Conservation (phyloP, 1,139 yeast genomes). For the Candida glucosophila region DNA sequence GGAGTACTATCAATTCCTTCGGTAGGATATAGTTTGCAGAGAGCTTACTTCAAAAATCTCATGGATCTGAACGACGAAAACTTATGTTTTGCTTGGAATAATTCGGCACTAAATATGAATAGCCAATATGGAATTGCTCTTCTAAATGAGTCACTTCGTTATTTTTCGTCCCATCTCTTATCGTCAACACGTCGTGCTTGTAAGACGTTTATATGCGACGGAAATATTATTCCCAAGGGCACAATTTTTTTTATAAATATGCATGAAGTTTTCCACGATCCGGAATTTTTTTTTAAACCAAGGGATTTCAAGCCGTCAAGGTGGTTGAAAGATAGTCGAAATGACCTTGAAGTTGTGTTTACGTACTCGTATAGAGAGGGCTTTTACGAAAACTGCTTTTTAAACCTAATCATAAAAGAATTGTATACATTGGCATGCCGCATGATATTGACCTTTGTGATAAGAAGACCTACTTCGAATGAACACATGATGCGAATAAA, state of each 20-base stretch:
- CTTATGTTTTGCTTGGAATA: conserved; percentile 37
- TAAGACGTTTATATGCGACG: conserved; percentile 30
- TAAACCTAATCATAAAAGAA: conserved; percentile 55
- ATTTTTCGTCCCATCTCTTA: conserved; percentile 59
- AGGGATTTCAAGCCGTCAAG: conserved; percentile 48
- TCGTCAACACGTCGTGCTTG: conserved; percentile 58
- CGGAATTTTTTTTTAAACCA: conserved; percentile 37
- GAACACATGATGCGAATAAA: conserved; percentile 31
- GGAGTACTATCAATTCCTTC: conserved; percentile 50
- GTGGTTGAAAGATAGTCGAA: no score
- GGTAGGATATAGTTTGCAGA: conserved; percentile 38
- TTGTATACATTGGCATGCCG: conserved; percentile 38
- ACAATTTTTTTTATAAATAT: conserved; percentile 60
- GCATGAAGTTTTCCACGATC: conserved; percentile 65
- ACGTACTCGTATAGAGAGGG: conserved; percentile 74
- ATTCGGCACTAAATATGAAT: conserved; percentile 22
- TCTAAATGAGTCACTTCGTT: conserved; percentile 54
- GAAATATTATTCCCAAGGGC: conserved; percentile 41
- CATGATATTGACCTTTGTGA: conserved; percentile 24
- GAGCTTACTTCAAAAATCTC: conserved; percentile 28
- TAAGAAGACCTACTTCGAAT: conserved; percentile 29
- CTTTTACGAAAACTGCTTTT: no score
- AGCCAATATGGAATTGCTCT: conserved; percentile 49
- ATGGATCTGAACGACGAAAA: conserved; percentile 19
- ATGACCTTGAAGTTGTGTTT: no score